Percentiles rank a stretch among this genome's conserved stretches.
phyloP scores from a whole-genome alignment of 2,329 filamentous ascomycete species.

The Stemphylium vesicarium region DNA sequence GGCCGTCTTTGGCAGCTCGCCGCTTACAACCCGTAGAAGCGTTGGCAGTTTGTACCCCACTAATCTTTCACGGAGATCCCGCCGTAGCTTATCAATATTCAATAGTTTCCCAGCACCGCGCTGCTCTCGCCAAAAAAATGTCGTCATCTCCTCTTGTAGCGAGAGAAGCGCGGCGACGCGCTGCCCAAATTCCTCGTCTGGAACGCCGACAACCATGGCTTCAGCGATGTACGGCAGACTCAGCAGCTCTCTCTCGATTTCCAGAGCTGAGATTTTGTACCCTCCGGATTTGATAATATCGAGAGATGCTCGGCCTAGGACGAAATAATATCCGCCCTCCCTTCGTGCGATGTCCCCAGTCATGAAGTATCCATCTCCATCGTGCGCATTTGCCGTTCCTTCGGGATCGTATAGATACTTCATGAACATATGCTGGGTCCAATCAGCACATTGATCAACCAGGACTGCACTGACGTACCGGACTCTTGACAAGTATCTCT shows the following conservation, averaged over 20 bases:
- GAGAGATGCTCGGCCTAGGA: conserved; percentile 59
- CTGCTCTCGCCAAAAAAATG: conserved; percentile 23
- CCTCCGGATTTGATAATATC: conserved; percentile 64
- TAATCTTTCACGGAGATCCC: conserved; percentile 53
- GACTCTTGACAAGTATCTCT: conserved; percentile 53
- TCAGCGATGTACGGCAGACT: conserved; percentile 57
- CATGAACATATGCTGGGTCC: conserved; percentile 48
- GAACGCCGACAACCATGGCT: conserved; percentile 61
- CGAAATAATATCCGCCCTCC: conserved; percentile 58
- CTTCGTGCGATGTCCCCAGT: conserved; percentile 54
- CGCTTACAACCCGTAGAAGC: conserved; percentile 52
- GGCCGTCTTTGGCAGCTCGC: conserved; percentile 58
- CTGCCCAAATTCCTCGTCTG: conserved; percentile 62
- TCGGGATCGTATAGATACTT: conserved; percentile 52
- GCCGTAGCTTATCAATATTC: conserved; percentile 51
- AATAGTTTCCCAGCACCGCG: conserved; percentile 28
- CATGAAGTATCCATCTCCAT: conserved; percentile 57
- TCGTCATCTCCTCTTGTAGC: conserved; percentile 44
- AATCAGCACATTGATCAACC: not conserved
- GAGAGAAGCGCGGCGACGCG: conserved; percentile 61
- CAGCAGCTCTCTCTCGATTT: conserved; percentile 62
- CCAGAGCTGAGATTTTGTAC: conserved; percentile 62
- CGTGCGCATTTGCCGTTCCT: conserved; percentile 55
- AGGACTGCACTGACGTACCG: conserved; percentile 23
- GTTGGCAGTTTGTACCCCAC: conserved; percentile 59